Evolutionary conservation across 768 basidiomycete species (phyloP), one percentile per base, ranked within the genome.

Genomic region (Hericium erinaceus): DNA sequence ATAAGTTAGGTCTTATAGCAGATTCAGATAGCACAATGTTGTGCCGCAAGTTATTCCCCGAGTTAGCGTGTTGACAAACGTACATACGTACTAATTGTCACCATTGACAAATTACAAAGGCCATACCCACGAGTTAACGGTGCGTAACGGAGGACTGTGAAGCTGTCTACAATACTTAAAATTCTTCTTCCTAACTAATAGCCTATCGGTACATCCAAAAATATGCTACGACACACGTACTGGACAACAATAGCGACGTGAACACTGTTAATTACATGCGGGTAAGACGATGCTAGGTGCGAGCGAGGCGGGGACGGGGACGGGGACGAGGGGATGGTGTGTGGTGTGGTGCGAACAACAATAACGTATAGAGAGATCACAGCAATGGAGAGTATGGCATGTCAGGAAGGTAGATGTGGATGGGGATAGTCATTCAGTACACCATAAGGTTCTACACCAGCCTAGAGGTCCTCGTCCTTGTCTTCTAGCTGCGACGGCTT

Each of bases 401-500:
- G 49, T 15, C 22, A 10, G 7, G 44, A 46, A 11, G 16, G 44
- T 15, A 46, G 20, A 46, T 46, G 11, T 2, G 44, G 20, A 5
- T 10, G 20, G 41, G n/a, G n/a, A 46, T 9, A 37, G 49, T 51
- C 49, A 16, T 51, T 37, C 49, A 26, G 28, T 20, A 16, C 49
- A 51, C 13, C 49, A 51, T 51, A 46, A 46, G n/a, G 49, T 37
- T 24, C 22, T 51, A 24, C 24, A 37, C 49, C 22, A 40, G 52
- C 46, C 82, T 69, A 85, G 63, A 81, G 90, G 75, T 91, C 89
- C 73, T 91, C 89, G 68, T 95, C 92, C 73, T 89, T 90, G 74
- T 95, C 94, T 68, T 95, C 92, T 69, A 98, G 68, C 72, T 95
- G 92, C 64, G 87, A 89, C 41, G 94, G 95, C 72, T 97, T 97